Conservation (phyloP, 1,284 basidiomycete genomes). For the Sutorius eximius region DNA sequence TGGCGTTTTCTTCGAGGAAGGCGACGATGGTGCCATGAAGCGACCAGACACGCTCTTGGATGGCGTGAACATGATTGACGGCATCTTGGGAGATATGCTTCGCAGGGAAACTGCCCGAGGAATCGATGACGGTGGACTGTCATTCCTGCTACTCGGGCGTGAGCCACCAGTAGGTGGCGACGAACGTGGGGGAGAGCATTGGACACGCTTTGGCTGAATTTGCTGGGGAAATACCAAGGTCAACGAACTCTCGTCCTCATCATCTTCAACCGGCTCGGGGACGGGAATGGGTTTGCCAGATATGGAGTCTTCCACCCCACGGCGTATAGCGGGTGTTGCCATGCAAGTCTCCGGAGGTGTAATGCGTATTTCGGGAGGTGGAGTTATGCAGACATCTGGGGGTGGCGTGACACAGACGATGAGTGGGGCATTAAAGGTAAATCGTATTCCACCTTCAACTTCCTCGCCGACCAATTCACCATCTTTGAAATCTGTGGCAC, state of each 20-base stretch:
- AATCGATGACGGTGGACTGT: slow-evolving; percentile 50
- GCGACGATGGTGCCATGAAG: slow-evolving; percentile 25
- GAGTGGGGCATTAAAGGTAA: slow-evolving; percentile 61
- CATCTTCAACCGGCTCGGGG: slow-evolving; percentile 32
- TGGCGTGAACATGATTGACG: slow-evolving; percentile 25
- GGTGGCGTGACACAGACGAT: slow-evolving; percentile 43
- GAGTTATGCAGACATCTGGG: slow-evolving; percentile 43
- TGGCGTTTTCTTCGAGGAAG: slow-evolving; percentile 51
- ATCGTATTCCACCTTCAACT: slow-evolving; percentile 64
- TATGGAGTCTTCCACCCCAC: neutral
- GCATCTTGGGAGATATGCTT: slow-evolving; percentile 32
- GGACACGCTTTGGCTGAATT: slow-evolving; percentile 7
- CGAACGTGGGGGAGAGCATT: slow-evolving; percentile 24
- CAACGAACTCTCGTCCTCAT: slow-evolving; percentile 30
- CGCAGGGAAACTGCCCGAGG: slow-evolving; percentile 46
- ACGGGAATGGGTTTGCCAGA: slow-evolving; percentile 8
- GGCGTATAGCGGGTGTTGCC: slow-evolving; percentile 12
- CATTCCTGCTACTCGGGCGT: slow-evolving; percentile 10
- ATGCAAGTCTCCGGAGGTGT: slow-evolving; percentile 20
- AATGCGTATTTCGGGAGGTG: slow-evolving; percentile 28
- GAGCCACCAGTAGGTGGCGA: slow-evolving; percentile 8
- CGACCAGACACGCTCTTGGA: slow-evolving; percentile 24
- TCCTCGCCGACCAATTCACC: slow-evolving; percentile 48
- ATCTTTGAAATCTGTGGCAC: slow-evolving; percentile 37
- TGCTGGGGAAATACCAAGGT: slow-evolving; percentile 27